Base-by-base conservation (phyloP, 345 rosid species). In the Sonneratia caseolaris region DNA sequence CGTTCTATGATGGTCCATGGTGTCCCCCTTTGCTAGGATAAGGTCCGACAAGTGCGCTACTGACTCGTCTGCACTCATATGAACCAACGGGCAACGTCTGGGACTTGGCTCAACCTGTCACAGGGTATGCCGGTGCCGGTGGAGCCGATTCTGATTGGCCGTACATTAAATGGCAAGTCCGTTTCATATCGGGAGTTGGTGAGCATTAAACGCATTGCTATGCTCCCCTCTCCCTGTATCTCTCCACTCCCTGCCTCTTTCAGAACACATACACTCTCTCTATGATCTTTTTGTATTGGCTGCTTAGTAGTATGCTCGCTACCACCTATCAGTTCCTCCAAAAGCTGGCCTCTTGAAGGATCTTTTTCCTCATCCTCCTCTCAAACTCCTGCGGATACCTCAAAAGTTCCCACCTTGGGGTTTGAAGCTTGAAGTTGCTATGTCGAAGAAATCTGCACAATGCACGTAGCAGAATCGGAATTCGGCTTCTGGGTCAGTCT, bases 171-270 rank as follows among this genome's bases (percentile, higher is more conserved):
- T 82, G 86, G 78, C 83, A 78, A 85, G 88, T 80, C 85, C 72
- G 69, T 82, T 79, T 79, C 80, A 56, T 70, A 75, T 65, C 77
- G 84, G 93, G 88, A 82, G 93, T 88, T 86, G 91, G 89, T 85
- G 79, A 79, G 89, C 91, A 89, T 87, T 89, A 79, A 85, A 80
- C 81, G 84, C 81, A 79, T 62, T 59, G 7, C 78, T 38, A 27
- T 27, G 32, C 12, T 45, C 35, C 37, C 48, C 66, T 47, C 42
- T 37, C 69, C 71, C 70, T 65, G 57, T 69, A 27, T 27, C 32
- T 27, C 32, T 27, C 32, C 71, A 22, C 74, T 68, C 72, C 72
- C 71, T 27, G 32, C 32, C 32, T 27, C 32, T 27, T 27, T 27
- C 32, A 27, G 32, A 27, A 27, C 32, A 1, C 32, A 27, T 27